These are phyloP conservation scores for Malassezia globosa DNA, from an alignment of 1,284 basidiomycete genomes.

Conservation along the genomic window DNA sequence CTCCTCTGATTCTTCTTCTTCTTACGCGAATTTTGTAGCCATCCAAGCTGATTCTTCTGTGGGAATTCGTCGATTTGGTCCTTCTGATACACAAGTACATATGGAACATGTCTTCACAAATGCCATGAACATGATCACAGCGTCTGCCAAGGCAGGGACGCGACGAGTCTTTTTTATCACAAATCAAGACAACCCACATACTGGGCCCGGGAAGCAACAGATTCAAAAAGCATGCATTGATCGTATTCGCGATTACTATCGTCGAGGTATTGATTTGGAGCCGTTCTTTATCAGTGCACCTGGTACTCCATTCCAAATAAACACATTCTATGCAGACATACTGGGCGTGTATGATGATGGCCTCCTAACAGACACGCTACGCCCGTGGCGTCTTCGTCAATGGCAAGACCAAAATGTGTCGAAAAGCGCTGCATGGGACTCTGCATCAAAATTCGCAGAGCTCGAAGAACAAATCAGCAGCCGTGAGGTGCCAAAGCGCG, in stretches of 20 bases:
- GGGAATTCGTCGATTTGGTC: slow-evolving; percentile 30
- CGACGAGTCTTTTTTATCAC: slow-evolving; percentile 88
- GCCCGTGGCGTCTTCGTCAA: slow-evolving; percentile 16
- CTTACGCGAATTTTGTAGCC: no score
- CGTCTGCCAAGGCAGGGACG: slow-evolving; percentile 69
- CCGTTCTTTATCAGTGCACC: slow-evolving; percentile 78
- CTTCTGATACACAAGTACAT: slow-evolving; percentile 51
- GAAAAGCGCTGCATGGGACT: slow-evolving; percentile 25
- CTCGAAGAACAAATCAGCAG: slow-evolving; percentile 41
- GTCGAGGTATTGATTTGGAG: slow-evolving; percentile 70
- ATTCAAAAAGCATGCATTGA: slow-evolving; percentile 16
- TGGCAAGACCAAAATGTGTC: slow-evolving; percentile 16
- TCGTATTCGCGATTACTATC: slow-evolving; percentile 51
- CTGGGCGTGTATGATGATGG: slow-evolving; percentile 41
- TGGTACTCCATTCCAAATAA: slow-evolving; percentile 53
- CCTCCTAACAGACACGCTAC: slow-evolving; percentile 18
- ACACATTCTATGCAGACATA: slow-evolving; percentile 57
- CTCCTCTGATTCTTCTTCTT: no score
- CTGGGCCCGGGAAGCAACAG: slow-evolving; percentile 10
- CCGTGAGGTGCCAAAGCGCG: slow-evolving; percentile 70
- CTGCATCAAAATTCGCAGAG: slow-evolving; percentile 29
- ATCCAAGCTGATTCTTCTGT: slow-evolving; percentile 9
- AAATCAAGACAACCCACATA: slow-evolving; percentile 63
- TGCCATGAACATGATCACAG: slow-evolving; percentile 52
- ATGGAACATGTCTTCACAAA: slow-evolving; percentile 56